Base-by-base conservation (phyloP, 257 asterid genomes). In the Solanum chiquidenum region DNA sequence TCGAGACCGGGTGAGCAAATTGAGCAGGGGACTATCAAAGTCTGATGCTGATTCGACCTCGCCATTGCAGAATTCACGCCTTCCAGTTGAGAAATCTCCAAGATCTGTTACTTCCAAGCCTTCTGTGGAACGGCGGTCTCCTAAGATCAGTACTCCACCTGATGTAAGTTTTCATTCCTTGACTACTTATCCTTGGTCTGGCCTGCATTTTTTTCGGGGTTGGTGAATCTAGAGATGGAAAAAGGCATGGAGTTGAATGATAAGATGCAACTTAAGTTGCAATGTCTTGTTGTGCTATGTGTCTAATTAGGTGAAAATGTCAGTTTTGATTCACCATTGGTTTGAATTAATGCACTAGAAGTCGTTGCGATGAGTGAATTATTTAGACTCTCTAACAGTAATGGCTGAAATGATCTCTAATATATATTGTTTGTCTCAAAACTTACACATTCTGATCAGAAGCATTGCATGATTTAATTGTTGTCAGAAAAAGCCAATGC, bases 21-120 rank as follows among this genome's bases (percentile, higher is more conserved):
- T 87, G 13, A 89, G 91, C 91, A 91, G 96, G 88, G 98, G 94
- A 88, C 88, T 92, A 76, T 87, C 92, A 44, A 97, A 97, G 88
- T 89, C 98, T 29, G 95, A 92, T 92, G 92, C 94, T 16, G 98
- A 93, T 92, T 94, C 97, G 6, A 88, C 92, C 25, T 92, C 99
- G 44, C 95, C 98, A 42, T 88, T 89, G 91, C 98, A 89, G 46
- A 93, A 73, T 88, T 52, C 96, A 76, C 96, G 99, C 42, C 87
- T 86, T 88, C 95, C 99, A 0, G 82, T 90, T 69, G 98, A 96
- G 37, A 90, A 92, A 68, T 93, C 99, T 66, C 94, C 99, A 3
- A 92, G 94, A 91, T 86, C 98, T 69, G 93, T 93, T 89, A 88
- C 97, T 12, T 89, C 94, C 14, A 97, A 95, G 98, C 93, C 97